Base-by-base conservation (phyloP, 2,329 filamentous ascomycete genomes). In the Penicillium sp. region DNA sequence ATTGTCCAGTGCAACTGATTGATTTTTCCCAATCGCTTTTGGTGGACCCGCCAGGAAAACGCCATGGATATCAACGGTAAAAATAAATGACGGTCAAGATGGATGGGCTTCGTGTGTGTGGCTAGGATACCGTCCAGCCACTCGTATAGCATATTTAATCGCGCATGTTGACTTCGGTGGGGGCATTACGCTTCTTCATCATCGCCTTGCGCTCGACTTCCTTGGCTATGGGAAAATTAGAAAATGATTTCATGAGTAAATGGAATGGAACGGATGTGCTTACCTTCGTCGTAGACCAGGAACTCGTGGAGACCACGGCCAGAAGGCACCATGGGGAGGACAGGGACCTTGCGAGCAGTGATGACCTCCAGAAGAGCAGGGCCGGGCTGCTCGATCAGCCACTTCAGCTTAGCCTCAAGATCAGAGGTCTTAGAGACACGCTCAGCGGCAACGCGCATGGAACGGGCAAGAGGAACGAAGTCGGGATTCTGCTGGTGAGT, bases 401-500 rank as follows among this genome's bases (percentile, higher is more conserved):
- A 97, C 79, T 90, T 87, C 65, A 99, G 83, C 71, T 86, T 88
- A 51, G 89, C 89, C 59, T 88, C 84, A 6, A 96, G 85, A 61
- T 97, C 93, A 4, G 88, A 88, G 0, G 92, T 88, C 76, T 91
- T 91, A 57, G 84, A 80, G 62, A 90, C 87, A 63, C 89, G 85
- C 58, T 90, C 83, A 60, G 88, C 87, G 76, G 93, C 89, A 14
- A 98, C 85, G 64, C 89, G 88, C 94, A 98, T 98, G 25, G 94
- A 89, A 66, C 97, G 91, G 37, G 92, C 87, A 51, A 98, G 83
- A 82, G 95, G 97, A 79, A 94, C 91, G 75, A 98, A 98, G 76
- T 97, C 88, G n/a, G 94, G 93, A 79, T 98, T 98, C 75, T 87
- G 84, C 81, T 97, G 93, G 78, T 98, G 94, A 0, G 94, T 97